Percentiles rank a stretch among this genome's conserved stretches.
These are phyloP conservation scores for Agaricales sp. DNA, from an alignment of 1,284 basidiomycete genomes.

Conservation along the genomic window DNA sequence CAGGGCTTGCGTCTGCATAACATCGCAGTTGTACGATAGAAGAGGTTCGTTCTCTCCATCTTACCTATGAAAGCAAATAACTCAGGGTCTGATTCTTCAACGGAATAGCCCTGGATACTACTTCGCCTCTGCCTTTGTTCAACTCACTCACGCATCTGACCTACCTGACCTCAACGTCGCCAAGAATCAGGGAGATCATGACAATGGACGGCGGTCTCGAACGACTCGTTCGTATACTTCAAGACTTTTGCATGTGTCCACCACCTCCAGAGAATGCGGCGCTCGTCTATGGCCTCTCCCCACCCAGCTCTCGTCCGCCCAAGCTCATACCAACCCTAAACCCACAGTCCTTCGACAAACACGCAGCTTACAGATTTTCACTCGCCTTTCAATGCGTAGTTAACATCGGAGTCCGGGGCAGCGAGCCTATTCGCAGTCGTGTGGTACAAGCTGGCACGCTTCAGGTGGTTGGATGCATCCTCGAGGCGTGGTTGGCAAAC, in stretches of 20 bases:
- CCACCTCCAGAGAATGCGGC: slow-evolving; percentile 67
- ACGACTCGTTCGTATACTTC: slow-evolving; percentile 87
- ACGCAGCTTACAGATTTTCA: slow-evolving; percentile 78
- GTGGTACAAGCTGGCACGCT: slow-evolving; percentile 96
- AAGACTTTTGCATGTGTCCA: slow-evolving; percentile 73
- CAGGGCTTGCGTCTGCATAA: slow-evolving; percentile 91
- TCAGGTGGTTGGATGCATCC: slow-evolving; percentile 88
- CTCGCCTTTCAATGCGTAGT: slow-evolving; percentile 96
- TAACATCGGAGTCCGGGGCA: slow-evolving; percentile 97
- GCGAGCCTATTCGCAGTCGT: slow-evolving; percentile 81
- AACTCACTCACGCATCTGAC: slow-evolving; percentile 96
- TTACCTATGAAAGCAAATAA: slow-evolving; percentile 10
- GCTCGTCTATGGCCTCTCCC: slow-evolving; percentile 62
- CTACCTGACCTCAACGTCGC: slow-evolving; percentile 95
- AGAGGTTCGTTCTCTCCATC: slow-evolving; percentile 55
- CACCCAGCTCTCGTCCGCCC: slow-evolving; percentile 41
- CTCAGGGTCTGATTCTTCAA: not conserved
- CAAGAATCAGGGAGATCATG: slow-evolving; percentile 96
- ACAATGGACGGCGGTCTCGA: slow-evolving; percentile 96
- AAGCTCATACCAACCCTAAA: slow-evolving; percentile 50
- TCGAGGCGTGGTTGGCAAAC: slow-evolving; percentile 86
- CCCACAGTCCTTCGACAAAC: slow-evolving; percentile 67
- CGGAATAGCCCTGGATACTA: slow-evolving; percentile 81
- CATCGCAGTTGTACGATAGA: slow-evolving; percentile 91
- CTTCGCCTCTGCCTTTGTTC: slow-evolving; percentile 84